Evolutionary conservation across 1,284 basidiomycete genomes (phyloP).

Genomic region (Melampsora larici-populina): DNA sequence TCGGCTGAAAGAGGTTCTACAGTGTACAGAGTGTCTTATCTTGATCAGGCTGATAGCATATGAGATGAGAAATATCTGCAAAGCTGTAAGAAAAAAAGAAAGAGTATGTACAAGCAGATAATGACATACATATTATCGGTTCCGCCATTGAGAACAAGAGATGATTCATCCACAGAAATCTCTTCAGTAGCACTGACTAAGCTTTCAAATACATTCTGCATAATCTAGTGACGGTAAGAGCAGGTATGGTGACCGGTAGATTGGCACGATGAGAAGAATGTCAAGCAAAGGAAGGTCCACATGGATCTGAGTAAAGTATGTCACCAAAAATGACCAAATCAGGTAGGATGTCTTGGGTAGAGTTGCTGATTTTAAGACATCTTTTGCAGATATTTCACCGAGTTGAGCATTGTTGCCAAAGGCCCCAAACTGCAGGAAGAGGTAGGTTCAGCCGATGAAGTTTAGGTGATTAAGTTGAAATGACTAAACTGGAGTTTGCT

Average conservation of each 20-base stretch:
- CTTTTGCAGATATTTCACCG: constrained; percentile 51
- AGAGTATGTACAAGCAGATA: too few relatives aligned
- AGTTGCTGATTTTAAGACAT: constrained; percentile 46
- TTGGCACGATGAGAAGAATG: constrained; percentile 88
- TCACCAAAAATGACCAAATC: constrained; percentile 51
- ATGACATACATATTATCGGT: constrained; percentile 89
- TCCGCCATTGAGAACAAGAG: constrained; percentile 85
- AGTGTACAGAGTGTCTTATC: too few relatives aligned
- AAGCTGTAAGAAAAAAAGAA: too few relatives aligned
- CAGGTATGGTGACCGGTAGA: constrained; percentile 59
- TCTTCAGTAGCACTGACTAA: constrained; percentile 88
- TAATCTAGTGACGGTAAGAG: constrained; percentile 64
- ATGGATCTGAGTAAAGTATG: constrained; percentile 50
- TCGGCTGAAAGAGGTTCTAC: too few relatives aligned
- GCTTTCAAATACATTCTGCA: constrained; percentile 93
- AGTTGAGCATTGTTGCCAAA: constrained; percentile 32
- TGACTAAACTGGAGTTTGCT: too few relatives aligned
- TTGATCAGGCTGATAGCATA: too few relatives aligned
- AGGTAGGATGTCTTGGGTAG: constrained; percentile 43
- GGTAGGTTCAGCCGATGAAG: too few relatives aligned
- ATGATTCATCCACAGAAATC: constrained; percentile 79
- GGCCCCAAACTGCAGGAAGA: not conserved
- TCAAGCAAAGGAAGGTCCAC: constrained; percentile 89
- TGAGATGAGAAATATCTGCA: too few relatives aligned
- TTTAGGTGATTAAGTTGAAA: too few relatives aligned